Base-by-base conservation (phyloP, 306 rosid genomes). In the Prunus salicina region DNA sequence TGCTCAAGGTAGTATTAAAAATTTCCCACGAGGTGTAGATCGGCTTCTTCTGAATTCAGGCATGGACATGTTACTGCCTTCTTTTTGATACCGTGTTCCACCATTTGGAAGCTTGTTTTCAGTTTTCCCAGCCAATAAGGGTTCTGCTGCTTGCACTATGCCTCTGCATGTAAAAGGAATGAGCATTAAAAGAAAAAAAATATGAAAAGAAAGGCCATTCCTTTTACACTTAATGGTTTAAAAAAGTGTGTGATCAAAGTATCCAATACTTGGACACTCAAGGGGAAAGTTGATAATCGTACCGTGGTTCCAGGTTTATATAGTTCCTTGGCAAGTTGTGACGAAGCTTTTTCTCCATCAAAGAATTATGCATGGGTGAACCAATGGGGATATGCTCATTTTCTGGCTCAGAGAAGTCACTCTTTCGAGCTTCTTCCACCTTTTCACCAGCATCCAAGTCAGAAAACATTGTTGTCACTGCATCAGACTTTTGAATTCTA, bases 1-100 rank as follows among this genome's bases (percentile, higher is more conserved):
- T 80, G 83, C 81, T 86, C 87, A 91, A 55, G 93, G 81, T 51
- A 77, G 67, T 65, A 81, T 82, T 74, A 86, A 87, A 84, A 87
- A 84, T 76, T 94, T 88, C 41, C 98, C 94, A 11, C 96, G 97
- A 46, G 98, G 97, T 12, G 97, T 87, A 1, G 98, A 92, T 47
- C 87, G 88, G 79, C 97, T 94, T 80, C 98, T 91, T 66, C 88
- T 87, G 41, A 78, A 69, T 25, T 92, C 97, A 12, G 89, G 72
- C 86, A 82, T 56, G 52, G 93, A 72, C 27, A 77, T 49, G 49
- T 85, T 89, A 87, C 80, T 81, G 38, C 84, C 87, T 84, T 92
- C 97, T 78, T 81, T 90, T 61, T 61, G 78, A 83, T 73, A 75
- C 52, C 88, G 90, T 34, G 51, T 74, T 71, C 75, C 82, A 43